phyloP scores from a whole-genome alignment of 768 basidiomycete species.

The Heimioporus sp. region DNA sequence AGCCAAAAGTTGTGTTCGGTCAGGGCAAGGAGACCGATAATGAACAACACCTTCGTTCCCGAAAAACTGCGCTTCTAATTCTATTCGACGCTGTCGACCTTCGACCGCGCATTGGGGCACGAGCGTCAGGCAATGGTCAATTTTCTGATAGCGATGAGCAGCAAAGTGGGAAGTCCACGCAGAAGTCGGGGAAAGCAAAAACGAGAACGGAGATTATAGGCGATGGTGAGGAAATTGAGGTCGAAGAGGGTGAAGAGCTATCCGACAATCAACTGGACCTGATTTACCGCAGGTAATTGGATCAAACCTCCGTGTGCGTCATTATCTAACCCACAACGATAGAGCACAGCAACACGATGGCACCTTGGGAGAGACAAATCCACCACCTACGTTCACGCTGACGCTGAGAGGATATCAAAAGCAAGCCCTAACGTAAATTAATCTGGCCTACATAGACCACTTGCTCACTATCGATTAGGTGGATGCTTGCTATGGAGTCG shows the following conservation, averaged over 20 bases:
- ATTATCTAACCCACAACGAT: slow-evolving; percentile 6
- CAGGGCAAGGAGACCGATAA: slow-evolving; percentile 79
- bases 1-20: slow-evolving; percentile 48
- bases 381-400: slow-evolving; percentile 71
- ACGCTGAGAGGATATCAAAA: slow-evolving; percentile 87
- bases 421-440: slow-evolving; percentile 74
- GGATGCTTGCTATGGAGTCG: slow-evolving; percentile 89
- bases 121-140: slow-evolving; percentile 27
- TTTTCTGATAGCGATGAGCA: slow-evolving; percentile 30
- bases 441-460: not conserved
- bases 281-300: slow-evolving; percentile 78
- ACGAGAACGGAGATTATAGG: slow-evolving; percentile 67
- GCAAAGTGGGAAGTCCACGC: slow-evolving; percentile 40
- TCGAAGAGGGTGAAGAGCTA: slow-evolving; percentile 80
- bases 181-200: slow-evolving; percentile 38
- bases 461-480: slow-evolving; percentile 43
- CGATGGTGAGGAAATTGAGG: slow-evolving; percentile 79
- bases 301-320: not conserved
- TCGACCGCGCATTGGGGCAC: slow-evolving; percentile 54
- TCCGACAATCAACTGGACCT: slow-evolving; percentile 76
- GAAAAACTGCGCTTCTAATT: slow-evolving; percentile 70
- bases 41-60: slow-evolving; percentile 75
- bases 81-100: slow-evolving; percentile 75
- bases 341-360: slow-evolving; percentile 86
- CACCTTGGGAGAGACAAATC: slow-evolving; percentile 77